phyloP scores from a whole-genome alignment of 257 asterid species.

The Solanum piurae region DNA sequence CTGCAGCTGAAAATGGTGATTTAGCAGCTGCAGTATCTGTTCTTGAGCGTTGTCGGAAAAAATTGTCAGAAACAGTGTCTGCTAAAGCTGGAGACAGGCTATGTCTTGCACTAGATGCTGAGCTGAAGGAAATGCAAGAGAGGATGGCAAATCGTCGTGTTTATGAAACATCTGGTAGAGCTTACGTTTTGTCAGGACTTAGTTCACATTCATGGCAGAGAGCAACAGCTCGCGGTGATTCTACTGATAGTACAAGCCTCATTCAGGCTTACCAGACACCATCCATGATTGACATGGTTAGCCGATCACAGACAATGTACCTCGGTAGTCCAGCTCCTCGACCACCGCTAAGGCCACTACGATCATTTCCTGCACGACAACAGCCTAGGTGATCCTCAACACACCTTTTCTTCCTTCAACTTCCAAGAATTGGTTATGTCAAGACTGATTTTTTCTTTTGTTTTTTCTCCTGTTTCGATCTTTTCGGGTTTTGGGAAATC shows the following conservation, averaged over 20 bases:
- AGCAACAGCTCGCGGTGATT: slow-evolving; percentile 89
- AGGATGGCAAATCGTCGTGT: slow-evolving; percentile 65
- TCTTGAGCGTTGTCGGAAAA: slow-evolving; percentile 41
- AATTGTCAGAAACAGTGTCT: slow-evolving; percentile 42
- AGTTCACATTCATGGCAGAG: slow-evolving; percentile 98
- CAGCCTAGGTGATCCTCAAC: slow-evolving; percentile 40
- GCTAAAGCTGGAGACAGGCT: slow-evolving; percentile 55
- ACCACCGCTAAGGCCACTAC: slow-evolving; percentile 25
- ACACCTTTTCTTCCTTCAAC: not conserved
- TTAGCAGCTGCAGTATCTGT: slow-evolving; percentile 43
- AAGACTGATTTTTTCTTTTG: not conserved
- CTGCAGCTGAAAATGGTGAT: slow-evolving; percentile 66
- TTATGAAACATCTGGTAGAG: slow-evolving; percentile 79
- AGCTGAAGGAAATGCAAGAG: slow-evolving; percentile 72
- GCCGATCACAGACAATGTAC: slow-evolving; percentile 60
- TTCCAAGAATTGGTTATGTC: not conserved
- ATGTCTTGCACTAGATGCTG: slow-evolving; percentile 51
- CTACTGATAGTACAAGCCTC: slow-evolving; percentile 53
- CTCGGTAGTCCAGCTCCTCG: slow-evolving; percentile 32
- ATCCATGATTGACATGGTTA: slow-evolving; percentile 88
- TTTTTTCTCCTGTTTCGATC: not conserved
- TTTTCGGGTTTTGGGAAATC: not conserved
- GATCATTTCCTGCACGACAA: slow-evolving; percentile 32
- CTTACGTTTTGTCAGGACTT: slow-evolving; percentile 80
- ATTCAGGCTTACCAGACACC: slow-evolving; percentile 80